These are phyloP conservation scores for Pseudozyma sp. DNA, from an alignment of 1,284 basidiomycete genomes.

Conservation along the genomic window DNA sequence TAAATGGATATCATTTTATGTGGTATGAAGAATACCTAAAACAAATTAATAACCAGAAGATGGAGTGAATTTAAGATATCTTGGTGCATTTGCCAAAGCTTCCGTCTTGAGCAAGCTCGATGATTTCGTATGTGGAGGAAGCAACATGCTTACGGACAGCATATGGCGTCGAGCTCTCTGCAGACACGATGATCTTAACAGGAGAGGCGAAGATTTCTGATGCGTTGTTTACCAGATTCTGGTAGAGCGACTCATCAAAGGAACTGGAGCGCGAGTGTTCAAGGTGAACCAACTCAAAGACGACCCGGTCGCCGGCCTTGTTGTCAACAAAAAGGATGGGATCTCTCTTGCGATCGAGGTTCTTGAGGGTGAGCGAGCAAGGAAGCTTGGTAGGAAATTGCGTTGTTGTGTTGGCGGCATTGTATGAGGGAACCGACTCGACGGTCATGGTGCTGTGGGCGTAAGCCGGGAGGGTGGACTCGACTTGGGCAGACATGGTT, in stretches of 20 bases:
- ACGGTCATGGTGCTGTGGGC: slow-evolving; percentile 39
- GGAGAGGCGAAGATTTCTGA: slow-evolving; percentile 28
- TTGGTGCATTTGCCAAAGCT: slow-evolving; percentile 39
- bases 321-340: slow-evolving; percentile 35
- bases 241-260: slow-evolving; percentile 32
- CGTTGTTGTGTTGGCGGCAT: slow-evolving; percentile 23
- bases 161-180: slow-evolving; percentile 17
- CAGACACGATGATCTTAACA: slow-evolving; percentile 33
- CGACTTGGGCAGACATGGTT: slow-evolving; percentile 24
- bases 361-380: slow-evolving; percentile 45
- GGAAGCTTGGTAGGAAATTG: slow-evolving; percentile 35
- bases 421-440: slow-evolving; percentile 42
- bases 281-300: slow-evolving; percentile 43
- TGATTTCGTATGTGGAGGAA: slow-evolving; percentile 44
- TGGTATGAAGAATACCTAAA: too few species aligned
- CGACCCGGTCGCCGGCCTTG: slow-evolving; percentile 18
- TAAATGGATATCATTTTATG: too few species aligned
- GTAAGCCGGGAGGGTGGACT: slow-evolving; percentile 23
- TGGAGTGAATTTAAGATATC: too few species aligned
- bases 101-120: slow-evolving; percentile 31
- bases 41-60: too few species aligned
- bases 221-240: slow-evolving; percentile 25
- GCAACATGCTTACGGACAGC: slow-evolving; percentile 49
- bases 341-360: slow-evolving; percentile 35
- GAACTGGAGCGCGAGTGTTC: slow-evolving; percentile 14